Evolutionary conservation across 2,329 filamentous ascomycete genomes (phyloP).

Genomic region (Fusarium vanettenii): DNA sequence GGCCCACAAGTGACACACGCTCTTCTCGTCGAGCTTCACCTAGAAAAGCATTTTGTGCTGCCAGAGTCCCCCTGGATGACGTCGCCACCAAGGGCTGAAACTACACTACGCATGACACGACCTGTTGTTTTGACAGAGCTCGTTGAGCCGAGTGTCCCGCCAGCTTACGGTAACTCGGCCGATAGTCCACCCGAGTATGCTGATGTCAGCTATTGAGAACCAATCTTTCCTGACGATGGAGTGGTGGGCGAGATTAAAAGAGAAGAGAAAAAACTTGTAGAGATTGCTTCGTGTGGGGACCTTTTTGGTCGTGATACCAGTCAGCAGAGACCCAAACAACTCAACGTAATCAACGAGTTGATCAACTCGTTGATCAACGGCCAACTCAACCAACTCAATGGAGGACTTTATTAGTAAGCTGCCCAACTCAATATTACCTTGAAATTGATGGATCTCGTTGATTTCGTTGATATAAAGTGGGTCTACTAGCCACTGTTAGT

Average conservation of each 20-base stretch:
- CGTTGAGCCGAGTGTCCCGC: background rate
- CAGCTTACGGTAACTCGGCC: background rate
- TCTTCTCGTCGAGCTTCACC: background rate
- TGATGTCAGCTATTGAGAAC: background rate
- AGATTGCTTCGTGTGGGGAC: background rate
- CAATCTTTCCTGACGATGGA: rapidly evolving
- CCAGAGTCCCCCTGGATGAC: background rate
- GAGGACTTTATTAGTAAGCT: no score
- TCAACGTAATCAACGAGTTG: no score
- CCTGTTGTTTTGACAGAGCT: background rate
- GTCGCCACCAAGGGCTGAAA: background rate
- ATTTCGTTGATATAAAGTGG: no score
- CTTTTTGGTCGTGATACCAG: background rate
- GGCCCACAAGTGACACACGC: background rate
- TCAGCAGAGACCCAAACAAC: no score
- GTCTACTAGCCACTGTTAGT: no score
- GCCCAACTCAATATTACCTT: no score
- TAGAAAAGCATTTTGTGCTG: background rate
- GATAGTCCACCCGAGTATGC: background rate
- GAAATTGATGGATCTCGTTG: no score
- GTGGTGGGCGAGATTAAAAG: rapidly evolving
- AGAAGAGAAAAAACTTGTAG: background rate
- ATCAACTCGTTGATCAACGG: no score
- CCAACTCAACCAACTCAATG: no score
- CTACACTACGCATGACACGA: background rate